Base-by-base conservation (phyloP, 345 rosid genomes). In the Orychophragmus violaceus region DNA sequence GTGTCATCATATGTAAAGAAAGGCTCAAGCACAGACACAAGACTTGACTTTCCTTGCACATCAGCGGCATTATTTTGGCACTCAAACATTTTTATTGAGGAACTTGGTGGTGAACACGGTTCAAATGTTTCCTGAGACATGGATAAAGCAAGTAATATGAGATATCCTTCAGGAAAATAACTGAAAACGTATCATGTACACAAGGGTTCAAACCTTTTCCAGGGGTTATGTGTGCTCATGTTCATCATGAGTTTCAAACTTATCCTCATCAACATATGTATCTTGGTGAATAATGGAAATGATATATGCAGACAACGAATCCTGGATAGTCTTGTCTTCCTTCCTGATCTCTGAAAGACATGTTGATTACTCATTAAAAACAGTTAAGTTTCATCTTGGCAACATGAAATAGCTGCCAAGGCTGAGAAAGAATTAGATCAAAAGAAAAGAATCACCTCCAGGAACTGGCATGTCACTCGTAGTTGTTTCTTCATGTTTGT, bases 1-100 rank as follows among this genome's bases (percentile, higher is more conserved):
- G 63, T 41, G 33, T 85, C 95, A 66, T 86, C 91, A 62, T 86
- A 95, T 1, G 65, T 52, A 59, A 79, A 92, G 59, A 77, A n/a
- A 27, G 85, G 84, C 74, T 92, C 98, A 66, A 89, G 89, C 64
- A 92, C 98, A 74, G 96, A 92, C 49, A 87, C 83, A 5, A 95
- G 98, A 80, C 95, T 92, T 64, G 84, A 84, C 29, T 83, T 85
- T 32, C 84, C 96, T 17, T 62, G 66, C 2, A 78, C 58, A 13
- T 87, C 89, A 28, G 59, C 44, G 35, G 71, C 62, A 56, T 66
- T 62, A 32, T 80, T 89, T 16, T 61, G 81, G 76, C 80, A 79
- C 32, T 82, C 83, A 21, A 64, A 71, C 70, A 74, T 80, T 68
- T 54, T 79, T 46, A 53, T 64, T 2, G 77, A 59, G 60, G 83